Evolutionary conservation across 257 asterid genomes (phyloP), one percentile per base, ranked within the genome.

Genomic region (Rauvolfia tetraphylla): DNA sequence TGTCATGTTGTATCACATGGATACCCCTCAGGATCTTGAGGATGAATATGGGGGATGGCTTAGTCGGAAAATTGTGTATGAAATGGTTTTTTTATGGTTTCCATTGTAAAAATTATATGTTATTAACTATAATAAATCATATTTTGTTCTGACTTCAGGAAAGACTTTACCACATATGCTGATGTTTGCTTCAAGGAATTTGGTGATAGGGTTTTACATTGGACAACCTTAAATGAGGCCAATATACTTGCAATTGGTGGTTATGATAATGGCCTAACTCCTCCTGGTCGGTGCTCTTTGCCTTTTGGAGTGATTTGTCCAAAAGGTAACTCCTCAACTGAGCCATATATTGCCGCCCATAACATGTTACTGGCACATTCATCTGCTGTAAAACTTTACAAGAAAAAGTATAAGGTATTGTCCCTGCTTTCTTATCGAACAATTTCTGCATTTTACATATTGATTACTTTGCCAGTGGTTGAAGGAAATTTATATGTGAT

Each of bases 171-270:
- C 0, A 75, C 78, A 65, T 89, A 77, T 63, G 88, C 86, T 15
- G 89, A 86, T 58, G 85, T 83, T 59, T 89, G 92, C 83, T 87
- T 89, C 75, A 80, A 80, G 73, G 92, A 86, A 53, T 89, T 87
- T 56, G 94, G 95, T 7, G 89, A 87, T 79, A 74, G 95, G 68
- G 91, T 87, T 33, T 65, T 59, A 57, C 71, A 87, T 49, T 87
- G 95, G 95, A 89, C 90, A 7, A 80, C 90, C n/a, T 42, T 89
- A 34, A 89, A 89, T 54, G 88, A 89, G 83, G 86, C 85, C 42
- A 89, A 86, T 79, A 23, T 78, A 36, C 79, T 75, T 59, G 81
- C 86, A 0, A 0, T 84, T 7, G 88, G 87, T 62, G 89, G 92
- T 71, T 87, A 89, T 76, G 83, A 71, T 41, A 6, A n/a, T 36